phyloP scores from a whole-genome alignment of 179 eudicot genomes.

The Kewa caespitosa region DNA sequence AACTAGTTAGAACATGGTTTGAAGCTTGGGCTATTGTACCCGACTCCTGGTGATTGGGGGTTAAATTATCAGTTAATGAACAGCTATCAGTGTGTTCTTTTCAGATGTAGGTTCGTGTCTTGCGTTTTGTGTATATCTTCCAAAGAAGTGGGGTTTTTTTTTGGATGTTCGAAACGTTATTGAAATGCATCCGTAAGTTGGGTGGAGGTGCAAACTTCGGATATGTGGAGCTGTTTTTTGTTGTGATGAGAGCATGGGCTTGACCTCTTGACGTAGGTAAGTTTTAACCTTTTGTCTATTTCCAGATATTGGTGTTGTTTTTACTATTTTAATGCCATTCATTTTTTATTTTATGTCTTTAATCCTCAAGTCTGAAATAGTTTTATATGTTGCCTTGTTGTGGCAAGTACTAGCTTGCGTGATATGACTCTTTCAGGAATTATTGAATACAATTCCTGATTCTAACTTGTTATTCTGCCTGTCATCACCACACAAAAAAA shows the following conservation, averaged over 20 bases:
- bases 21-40: conserved; percentile 31
- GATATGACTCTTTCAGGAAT: background rate
- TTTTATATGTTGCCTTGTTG: background rate
- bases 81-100: conserved; percentile 24
- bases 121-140: conserved; percentile 20
- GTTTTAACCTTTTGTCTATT: conserved; percentile 4
- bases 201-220: conserved; percentile 5
- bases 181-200: conserved; percentile 21
- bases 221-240: conserved; percentile 12
- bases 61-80: conserved; percentile 23
- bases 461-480: conserved; percentile 6
- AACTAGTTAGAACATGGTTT: conserved; percentile 28
- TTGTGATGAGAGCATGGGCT: conserved; percentile 6
- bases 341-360: background rate
- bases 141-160: conserved; percentile 29
- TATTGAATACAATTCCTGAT: background rate
- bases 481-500: background rate
- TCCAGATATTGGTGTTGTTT: conserved; percentile 6
- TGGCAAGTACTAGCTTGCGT: background rate
- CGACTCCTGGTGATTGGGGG: conserved; percentile 26
- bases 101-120: conserved; percentile 28
- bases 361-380: background rate
- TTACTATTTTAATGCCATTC: background rate
- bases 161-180: conserved; percentile 19
- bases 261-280: conserved; percentile 34